phyloP scores from a whole-genome alignment of 768 basidiomycete species.

The Serendipita sp. region DNA sequence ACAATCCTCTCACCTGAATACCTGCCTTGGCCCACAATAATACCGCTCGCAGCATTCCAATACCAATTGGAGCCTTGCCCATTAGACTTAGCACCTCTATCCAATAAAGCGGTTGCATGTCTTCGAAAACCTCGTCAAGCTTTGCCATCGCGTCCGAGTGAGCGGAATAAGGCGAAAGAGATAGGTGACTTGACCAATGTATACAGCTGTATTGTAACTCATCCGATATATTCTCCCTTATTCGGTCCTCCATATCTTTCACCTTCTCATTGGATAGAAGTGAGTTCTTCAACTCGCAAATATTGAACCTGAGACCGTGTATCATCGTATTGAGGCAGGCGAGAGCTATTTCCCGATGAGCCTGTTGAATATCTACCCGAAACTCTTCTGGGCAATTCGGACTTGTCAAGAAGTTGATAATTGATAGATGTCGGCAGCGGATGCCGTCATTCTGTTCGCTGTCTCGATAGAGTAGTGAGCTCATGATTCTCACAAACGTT shows the following conservation, averaged over 20 bases:
- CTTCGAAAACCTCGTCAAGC: background rate
- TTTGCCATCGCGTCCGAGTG: background rate
- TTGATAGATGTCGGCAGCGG: background rate
- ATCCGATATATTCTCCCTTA: background rate
- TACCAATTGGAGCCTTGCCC: background rate
- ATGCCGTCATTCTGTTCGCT: background rate
- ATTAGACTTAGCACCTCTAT: background rate
- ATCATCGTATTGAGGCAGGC: background rate
- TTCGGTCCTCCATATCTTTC: background rate
- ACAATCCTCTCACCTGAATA: background rate
- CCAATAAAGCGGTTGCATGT: background rate
- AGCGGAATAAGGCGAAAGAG: background rate
- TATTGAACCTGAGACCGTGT: slow-evolving; percentile 6
- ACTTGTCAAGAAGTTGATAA: background rate
- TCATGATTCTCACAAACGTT: background rate
- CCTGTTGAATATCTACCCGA: background rate
- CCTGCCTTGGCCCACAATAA: background rate
- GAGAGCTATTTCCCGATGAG: background rate
- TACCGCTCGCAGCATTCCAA: background rate
- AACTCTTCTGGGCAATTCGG: background rate
- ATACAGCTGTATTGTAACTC: background rate
- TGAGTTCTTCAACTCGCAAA: slow-evolving; percentile 4
- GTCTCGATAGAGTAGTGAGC: background rate
- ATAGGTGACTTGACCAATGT: background rate
- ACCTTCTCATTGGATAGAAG: background rate